Evolutionary conservation across 805 yeast genomes (phyloP), one percentile per base, ranked within the genome.

Genomic region (Metschnikowia amazonensis): DNA sequence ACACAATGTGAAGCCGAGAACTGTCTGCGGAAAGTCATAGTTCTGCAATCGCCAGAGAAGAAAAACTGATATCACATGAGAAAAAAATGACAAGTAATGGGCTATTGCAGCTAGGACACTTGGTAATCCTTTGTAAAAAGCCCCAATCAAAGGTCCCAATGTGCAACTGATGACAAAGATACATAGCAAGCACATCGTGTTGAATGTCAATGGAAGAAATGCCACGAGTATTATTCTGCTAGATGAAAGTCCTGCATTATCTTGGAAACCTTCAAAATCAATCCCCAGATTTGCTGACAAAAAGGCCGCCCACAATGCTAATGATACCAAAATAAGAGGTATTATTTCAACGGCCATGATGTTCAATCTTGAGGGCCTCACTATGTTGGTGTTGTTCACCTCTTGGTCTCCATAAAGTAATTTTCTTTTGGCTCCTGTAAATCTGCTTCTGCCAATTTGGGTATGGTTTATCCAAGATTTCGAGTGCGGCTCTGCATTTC

Each of bases 41-140:
- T 81, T 78, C 58, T 89, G 92, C 34, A 81, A 65, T 24, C 82
- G 65, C 79, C 87, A 81, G 50, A 87, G 81, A 33, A 73, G 67
- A 16, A 83, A 5, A 2, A 84, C 74, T 0, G 84, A 75, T 2
- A 74, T 35, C 0, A 70, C 51, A 58, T 83, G 94, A 2, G 80
- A 82, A 2, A 74, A 31, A 2, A 50, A 20, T 2, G 56, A 51
- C 24, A 48, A 25, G 23, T 36, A 37, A 25, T 47, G 54, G 4
- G 45, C 29, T 4, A 45, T 10, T 5, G 71, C 69, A 1, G 95
- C 86, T 17, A 84, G 57, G 2, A 72, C 48, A 1, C 80, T 66
- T 0, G 88, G 81, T 42, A 75, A 74, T 5, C 63, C 64, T 6
- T 62, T 62, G 45, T 72, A 66, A 32, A 77, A 64, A n/a, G 70